Percentiles rank a stretch among this genome's conserved stretches.
phyloP scores from a whole-genome alignment of 2,329 filamentous ascomycete genomes.

The Ophiostoma tasmaniense region DNA sequence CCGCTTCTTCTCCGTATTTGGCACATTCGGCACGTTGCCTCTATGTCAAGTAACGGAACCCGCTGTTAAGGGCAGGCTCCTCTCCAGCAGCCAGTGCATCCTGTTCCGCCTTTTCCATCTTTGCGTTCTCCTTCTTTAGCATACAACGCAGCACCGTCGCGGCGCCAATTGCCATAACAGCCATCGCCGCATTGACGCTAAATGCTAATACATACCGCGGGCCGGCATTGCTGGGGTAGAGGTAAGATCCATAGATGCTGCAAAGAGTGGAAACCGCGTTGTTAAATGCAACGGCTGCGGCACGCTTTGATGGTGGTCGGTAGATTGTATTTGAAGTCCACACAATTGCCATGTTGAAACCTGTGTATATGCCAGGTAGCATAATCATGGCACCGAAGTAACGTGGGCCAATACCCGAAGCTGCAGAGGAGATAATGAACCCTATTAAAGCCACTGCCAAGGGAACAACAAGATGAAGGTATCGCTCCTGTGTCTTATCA shows the following conservation, averaged over 20 bases:
- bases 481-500: neutral
- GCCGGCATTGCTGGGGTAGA: slow-evolving; percentile 1
- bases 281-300: slow-evolving; percentile 49
- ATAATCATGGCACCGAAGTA: slow-evolving; percentile 68
- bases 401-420: slow-evolving; percentile 49
- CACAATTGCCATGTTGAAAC: slow-evolving; percentile 58
- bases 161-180: neutral
- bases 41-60: neutral
- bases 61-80: neutral
- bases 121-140: neutral
- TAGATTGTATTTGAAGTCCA: slow-evolving; percentile 74
- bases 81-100: neutral
- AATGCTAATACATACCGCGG: neutral
- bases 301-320: slow-evolving; percentile 27
- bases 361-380: slow-evolving; percentile 43
- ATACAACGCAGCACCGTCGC: neutral
- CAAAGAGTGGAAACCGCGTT: slow-evolving; percentile 63
- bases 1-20: neutral
- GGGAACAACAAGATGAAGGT: neutral
- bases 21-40: neutral
- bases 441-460: neutral
- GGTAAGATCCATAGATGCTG: slow-evolving; percentile 53
- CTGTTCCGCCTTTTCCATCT: neutral
- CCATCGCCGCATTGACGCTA: neutral
- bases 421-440: slow-evolving; percentile 42